Evolutionary conservation across 2,329 filamentous ascomycete species (phyloP).

Genomic region (Thelonectria rubi): DNA sequence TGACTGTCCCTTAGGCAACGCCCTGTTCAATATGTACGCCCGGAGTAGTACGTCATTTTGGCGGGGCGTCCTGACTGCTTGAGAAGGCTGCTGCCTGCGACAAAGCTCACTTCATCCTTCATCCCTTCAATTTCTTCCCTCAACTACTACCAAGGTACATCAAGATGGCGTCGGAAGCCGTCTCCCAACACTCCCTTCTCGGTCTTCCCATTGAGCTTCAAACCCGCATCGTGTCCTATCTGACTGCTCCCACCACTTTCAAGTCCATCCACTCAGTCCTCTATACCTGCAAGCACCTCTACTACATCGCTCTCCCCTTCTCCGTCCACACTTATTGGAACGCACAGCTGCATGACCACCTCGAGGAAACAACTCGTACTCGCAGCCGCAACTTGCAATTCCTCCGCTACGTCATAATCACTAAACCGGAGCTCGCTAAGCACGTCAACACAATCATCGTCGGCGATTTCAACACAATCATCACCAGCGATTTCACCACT

Average conservation of each 20-base stretch:
- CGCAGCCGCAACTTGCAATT: slow-evolving; percentile 12
- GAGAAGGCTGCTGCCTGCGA: too few relatives aligned
- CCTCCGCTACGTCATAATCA: slow-evolving; percentile 14
- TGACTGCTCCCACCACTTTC: not conserved
- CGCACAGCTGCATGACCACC: not conserved
- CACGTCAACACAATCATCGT: slow-evolving; percentile 7
- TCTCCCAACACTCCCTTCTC: slow-evolving; percentile 2
- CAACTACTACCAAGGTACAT: too few relatives aligned
- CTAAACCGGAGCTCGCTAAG: slow-evolving; percentile 10
- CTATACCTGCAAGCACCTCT: slow-evolving; percentile 7
- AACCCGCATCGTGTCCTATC: slow-evolving; percentile 1
- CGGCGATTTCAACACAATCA: not conserved
- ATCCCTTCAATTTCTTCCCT: too few relatives aligned
- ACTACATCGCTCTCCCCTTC: slow-evolving; percentile 2
- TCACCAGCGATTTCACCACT: slow-evolving; percentile 3
- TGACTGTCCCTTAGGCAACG: too few relatives aligned
- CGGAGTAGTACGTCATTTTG: too few relatives aligned
- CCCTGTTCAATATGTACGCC: too few relatives aligned
- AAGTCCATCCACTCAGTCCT: slow-evolving; percentile 7
- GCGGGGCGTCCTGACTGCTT: too few relatives aligned
- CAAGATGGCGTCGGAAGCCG: too few relatives aligned
- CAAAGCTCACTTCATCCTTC: too few relatives aligned
- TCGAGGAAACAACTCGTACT: not conserved
- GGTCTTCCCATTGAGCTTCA: not conserved
- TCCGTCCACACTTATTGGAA: slow-evolving; percentile 10